These are phyloP conservation scores for Verticillium isaacii DNA, from an alignment of 2,329 filamentous ascomycete species.

Conservation along the genomic window DNA sequence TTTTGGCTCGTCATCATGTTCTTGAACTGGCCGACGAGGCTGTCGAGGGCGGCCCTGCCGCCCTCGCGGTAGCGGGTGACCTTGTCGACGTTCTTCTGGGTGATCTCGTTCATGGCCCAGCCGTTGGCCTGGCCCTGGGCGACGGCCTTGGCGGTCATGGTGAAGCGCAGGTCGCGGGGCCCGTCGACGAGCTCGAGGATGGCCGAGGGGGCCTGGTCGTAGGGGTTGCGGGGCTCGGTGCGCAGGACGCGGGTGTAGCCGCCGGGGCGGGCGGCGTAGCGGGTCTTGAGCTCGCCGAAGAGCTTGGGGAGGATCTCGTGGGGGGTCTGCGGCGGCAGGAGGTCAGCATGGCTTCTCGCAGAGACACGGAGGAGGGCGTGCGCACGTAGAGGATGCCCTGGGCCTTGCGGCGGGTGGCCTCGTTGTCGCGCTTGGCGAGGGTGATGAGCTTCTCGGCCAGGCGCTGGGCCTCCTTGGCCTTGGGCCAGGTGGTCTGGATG, in stretches of 20 bases:
- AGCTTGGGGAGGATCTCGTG: conserved; percentile 74
- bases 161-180: conserved; percentile 88
- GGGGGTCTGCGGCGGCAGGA: conserved; percentile 48
- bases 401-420: conserved; percentile 71
- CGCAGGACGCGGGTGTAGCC: conserved; percentile 94
- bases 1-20: conserved; percentile 21
- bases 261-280: conserved; percentile 75
- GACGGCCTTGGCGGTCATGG: conserved; percentile 83
- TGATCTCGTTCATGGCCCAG: conserved; percentile 63
- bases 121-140: conserved; percentile 57
- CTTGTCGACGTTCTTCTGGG: conserved; percentile 74
- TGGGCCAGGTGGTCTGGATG: conserved; percentile 91
- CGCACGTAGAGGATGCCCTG: conserved; percentile 80
- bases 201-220: conserved; percentile 82
- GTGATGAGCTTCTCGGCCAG: conserved; percentile 94
- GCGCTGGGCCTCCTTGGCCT: conserved; percentile 94
- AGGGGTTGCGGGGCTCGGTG: conserved; percentile 78
- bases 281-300: conserved; percentile 74
- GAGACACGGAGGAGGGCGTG: conserved; percentile 10
- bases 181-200: conserved; percentile 95
- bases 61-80: conserved; percentile 69
- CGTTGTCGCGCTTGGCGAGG: conserved; percentile 86
- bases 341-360: too few relatives aligned
- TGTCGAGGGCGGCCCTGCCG: conserved; percentile 64
- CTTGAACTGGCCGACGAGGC: conserved; percentile 45